These are phyloP conservation scores for Sphaerosporella brunnea DNA, from an alignment of 495 filamentous ascomycete genomes.

Conservation along the genomic window DNA sequence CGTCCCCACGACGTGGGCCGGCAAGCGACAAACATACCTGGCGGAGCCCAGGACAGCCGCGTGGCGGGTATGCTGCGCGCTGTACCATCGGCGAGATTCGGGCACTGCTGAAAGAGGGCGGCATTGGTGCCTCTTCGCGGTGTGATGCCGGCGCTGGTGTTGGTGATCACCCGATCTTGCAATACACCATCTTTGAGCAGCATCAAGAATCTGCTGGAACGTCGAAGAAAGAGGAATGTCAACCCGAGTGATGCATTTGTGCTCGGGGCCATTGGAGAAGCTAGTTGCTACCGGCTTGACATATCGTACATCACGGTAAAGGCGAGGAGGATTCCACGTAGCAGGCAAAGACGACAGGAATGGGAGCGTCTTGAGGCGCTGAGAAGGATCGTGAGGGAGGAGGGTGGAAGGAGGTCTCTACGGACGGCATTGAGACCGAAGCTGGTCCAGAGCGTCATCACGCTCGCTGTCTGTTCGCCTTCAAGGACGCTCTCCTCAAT, in stretches of 20 bases:
- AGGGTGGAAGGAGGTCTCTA: conserved; percentile 82
- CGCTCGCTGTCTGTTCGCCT: conserved; percentile 90
- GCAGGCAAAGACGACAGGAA: conserved; percentile 44
- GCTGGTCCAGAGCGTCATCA: conserved; percentile 88
- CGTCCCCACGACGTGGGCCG: no score
- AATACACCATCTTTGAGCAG: conserved; percentile 98
- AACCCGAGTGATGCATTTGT: conserved; percentile 78
- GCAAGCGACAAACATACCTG: no score
- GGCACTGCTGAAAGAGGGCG: conserved; percentile 59
- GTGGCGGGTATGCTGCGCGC: conserved; percentile 31
- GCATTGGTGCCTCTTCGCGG: conserved; percentile 68
- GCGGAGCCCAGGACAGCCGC: conserved; percentile 21
- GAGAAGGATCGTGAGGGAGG: conserved; percentile 61
- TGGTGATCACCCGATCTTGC: conserved; percentile 93
- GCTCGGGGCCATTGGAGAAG: conserved; percentile 82
- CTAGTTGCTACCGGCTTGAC: conserved; percentile 82
- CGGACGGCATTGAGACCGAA: conserved; percentile 95
- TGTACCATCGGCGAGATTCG: conserved; percentile 65
- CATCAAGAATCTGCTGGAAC: conserved; percentile 63
- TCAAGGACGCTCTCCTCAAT: conserved; percentile 77
- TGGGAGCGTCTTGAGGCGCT: conserved; percentile 57
- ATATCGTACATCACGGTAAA: conserved; percentile 97
- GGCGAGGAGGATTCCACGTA: conserved; percentile 88
- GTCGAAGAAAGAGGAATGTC: conserved; percentile 40
- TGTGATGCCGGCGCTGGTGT: conserved; percentile 74